Base-by-base conservation (phyloP, 495 filamentous ascomycete species). In the Podospora appendiculata region DNA sequence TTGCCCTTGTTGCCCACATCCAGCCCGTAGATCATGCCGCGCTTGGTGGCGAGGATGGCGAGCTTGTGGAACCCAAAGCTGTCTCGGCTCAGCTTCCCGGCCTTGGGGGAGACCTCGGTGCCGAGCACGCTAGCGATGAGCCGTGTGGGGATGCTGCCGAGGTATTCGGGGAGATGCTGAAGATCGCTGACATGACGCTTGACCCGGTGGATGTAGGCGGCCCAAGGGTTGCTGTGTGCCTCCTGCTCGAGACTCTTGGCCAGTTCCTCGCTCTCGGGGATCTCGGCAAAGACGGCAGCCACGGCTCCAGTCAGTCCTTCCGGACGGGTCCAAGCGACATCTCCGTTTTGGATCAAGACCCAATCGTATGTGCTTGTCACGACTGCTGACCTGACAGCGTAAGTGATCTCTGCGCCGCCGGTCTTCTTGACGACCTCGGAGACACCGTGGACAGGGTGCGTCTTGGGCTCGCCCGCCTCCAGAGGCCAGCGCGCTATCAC, bases 1-100 rank as follows among this genome's bases (percentile, higher is more conserved):
- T 74, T 73, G 7, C 89, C 90, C 38, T 85, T 78, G 45, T 83
- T 85, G 8, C 86, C 89, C 38, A 82, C 77, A 61, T 95, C 84
- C 34, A 98, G 74, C 8, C 83, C 86, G 52, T 87, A 87, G 8
- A 97, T 66, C 48, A 87, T 81, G 8, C 92, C 92, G 50, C 81
- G 81, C 52, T 82, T 76, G 8, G 92, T 96, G 7, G 88, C 91
- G 42, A 94, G 75, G 54, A 96, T 74, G 7, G 86, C 79, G 34
- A 92, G 70, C 66, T 94, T 95, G 53, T 84, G 79, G 62, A 95
- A 88, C 32, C 92, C 93, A 64, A 96, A 97, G 61, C 78, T 82
- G 62, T 96, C 89, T 11, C 85, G 71, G 11, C 75, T 71, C 34
- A 85, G 71, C 32, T 57, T 70, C 13, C 80, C 83, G n/a, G 78